A percentile compares a stretch with the other conserved stretches of the same genome.
Evolutionary conservation across 2,329 filamentous ascomycete species (phyloP).

Genomic region (Calonectria henricotiae): DNA sequence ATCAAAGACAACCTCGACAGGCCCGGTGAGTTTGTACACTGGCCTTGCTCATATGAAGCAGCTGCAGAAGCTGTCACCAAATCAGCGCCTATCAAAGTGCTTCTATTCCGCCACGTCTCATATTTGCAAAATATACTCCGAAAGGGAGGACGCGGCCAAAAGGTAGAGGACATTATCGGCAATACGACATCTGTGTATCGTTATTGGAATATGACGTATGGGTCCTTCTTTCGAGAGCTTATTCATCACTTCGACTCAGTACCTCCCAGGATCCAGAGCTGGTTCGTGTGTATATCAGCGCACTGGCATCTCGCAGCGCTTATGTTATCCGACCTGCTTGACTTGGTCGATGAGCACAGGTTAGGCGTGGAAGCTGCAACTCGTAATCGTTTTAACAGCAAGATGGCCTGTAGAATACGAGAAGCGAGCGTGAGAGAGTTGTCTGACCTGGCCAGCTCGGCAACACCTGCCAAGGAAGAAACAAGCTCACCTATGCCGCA

Average conservation of each 20-base stretch:
- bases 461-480: conserved; percentile 56
- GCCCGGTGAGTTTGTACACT: conserved; percentile 54
- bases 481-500: conserved; percentile 38
- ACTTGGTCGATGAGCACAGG: conserved; percentile 64
- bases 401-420: conserved; percentile 61
- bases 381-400: conserved; percentile 46
- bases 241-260: conserved; percentile 66
- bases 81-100: conserved; percentile 66
- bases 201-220: conserved; percentile 70
- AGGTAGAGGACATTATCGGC: conserved; percentile 66
- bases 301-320: conserved; percentile 74
- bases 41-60: conserved; percentile 70
- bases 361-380: conserved; percentile 47
- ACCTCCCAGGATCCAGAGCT: conserved; percentile 70
- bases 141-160: conserved; percentile 55
- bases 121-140: conserved; percentile 68
- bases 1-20: conserved; percentile 51
- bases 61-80: conserved; percentile 66
- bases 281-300: conserved; percentile 71
- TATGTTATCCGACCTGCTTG: conserved; percentile 70
- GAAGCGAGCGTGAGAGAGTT: conserved; percentile 63
- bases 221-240: conserved; percentile 68
- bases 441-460: conserved; percentile 65
- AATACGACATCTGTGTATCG: conserved; percentile 66
- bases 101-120: conserved; percentile 34